Conservation (phyloP, 2,329 filamentous ascomycete genomes). For the Beauveria sp. region DNA sequence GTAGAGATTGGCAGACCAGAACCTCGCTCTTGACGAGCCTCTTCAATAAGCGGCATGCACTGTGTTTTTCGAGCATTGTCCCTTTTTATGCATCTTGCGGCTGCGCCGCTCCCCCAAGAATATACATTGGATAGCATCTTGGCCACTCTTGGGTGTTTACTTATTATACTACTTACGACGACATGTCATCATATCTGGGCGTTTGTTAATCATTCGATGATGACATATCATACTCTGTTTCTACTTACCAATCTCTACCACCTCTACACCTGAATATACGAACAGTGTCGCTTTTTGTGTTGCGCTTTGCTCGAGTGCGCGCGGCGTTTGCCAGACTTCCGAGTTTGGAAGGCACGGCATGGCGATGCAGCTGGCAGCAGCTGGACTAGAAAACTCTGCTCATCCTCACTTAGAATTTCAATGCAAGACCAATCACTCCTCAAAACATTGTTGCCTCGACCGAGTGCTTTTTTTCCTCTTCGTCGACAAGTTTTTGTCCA, state of each 20-base stretch:
- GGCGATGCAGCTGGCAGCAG: not conserved
- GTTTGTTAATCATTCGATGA: not conserved
- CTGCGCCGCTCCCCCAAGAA: not conserved
- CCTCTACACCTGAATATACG: not conserved
- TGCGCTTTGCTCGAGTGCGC: not conserved
- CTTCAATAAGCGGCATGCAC: not conserved
- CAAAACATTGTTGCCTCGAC: not conserved
- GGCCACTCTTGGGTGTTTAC: not conserved
- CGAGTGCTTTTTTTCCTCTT: not conserved
- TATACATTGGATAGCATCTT: not conserved
- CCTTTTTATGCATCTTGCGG: not conserved
- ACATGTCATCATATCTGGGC: conserved; percentile 2
- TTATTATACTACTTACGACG: not conserved
- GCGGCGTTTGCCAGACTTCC: not conserved
- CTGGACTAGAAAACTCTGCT: not conserved
- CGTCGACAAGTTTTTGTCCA: not conserved
- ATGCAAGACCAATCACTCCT: not conserved
- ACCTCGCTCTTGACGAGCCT: not conserved
- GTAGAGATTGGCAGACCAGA: conserved; percentile 19
- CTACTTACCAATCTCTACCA: not conserved
- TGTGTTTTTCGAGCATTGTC: not conserved
- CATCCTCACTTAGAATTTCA: not conserved
- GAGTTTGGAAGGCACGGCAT: not conserved
- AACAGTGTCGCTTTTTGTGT: not conserved
- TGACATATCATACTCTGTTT: not conserved